Base-by-base conservation (phyloP, 139 green algal species). In the Micractinium sp. region DNA sequence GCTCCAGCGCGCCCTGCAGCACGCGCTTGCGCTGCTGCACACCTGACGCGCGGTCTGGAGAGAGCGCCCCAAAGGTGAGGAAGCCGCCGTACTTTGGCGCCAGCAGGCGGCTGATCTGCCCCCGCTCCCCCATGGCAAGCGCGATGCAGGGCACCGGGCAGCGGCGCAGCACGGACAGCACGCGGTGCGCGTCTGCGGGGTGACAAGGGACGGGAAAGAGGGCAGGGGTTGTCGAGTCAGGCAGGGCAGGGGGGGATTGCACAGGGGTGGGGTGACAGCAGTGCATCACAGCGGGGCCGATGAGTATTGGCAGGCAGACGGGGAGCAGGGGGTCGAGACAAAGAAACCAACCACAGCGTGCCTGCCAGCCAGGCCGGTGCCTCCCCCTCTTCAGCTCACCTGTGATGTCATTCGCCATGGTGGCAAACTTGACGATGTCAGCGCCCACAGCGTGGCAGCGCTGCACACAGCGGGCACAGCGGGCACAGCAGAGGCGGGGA, bases 391-490 rank as follows among this genome's bases (percentile, higher is more conserved):
- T 20, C 75, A 13, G 0, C 35, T 38, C 36, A 87, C 83, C 97
- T 0, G 88, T 90, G 74, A 99, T 97, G 91, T 98, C 94, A 23
- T 92, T 94, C 16, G 96, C 98, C 74, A 95, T 99, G 22, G 94
- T 96, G 1, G 97, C 98, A 77, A 99, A 94, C 92, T 99, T 99
- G 69, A 96, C 96, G 36, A 99, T 95, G 92, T 99, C 95, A 3
- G 96, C 96, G 2, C 96, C 97, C 3, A 90, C 90, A 14, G 9
- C 85, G 2, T 75, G 27, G 35, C 71, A 85, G 33, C 47, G 74
- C 85, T 88, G 85, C 71, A 60, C 29, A 23, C 19, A 31, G 19
- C 18, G 36, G 35, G 18, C 12, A 20, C 14, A 19, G 25, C 71
- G 4, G 71, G 71, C 71, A 27, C 29, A 36, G 71, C 29, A 77